Conservation (phyloP, 495 filamentous ascomycete species). For the Neurospora sp. region DNA sequence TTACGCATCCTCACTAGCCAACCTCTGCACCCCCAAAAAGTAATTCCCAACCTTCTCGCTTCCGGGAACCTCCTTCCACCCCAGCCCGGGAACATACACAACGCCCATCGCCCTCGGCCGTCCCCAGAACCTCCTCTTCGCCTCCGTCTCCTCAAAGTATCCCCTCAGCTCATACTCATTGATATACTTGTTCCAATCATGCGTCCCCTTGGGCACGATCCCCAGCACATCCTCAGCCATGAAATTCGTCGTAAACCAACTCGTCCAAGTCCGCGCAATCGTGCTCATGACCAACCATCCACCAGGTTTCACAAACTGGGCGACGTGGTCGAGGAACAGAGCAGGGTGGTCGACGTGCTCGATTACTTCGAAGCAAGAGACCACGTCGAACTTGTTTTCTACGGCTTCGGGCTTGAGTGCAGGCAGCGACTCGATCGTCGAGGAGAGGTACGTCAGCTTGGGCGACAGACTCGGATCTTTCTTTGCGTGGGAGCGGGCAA, state of each 20-base stretch:
- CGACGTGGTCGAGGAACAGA: constrained; percentile 56
- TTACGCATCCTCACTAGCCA: neutral
- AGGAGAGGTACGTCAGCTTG: constrained; percentile 60
- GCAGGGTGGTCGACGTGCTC: constrained; percentile 74
- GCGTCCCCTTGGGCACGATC: constrained; percentile 84
- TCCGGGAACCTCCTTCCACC: constrained; percentile 77
- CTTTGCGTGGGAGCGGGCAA: constrained; percentile 65
- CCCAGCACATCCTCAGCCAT: constrained; percentile 81
- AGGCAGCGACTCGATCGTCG: constrained; percentile 57
- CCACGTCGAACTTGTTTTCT: constrained; percentile 51
- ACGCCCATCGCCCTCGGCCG: constrained; percentile 63
- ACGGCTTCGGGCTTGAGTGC: constrained; percentile 23
- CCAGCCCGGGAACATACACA: constrained; percentile 79
- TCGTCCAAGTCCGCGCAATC: constrained; percentile 77
- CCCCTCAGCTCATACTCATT: constrained; percentile 69
- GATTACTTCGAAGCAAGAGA: constrained; percentile 87
- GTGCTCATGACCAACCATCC: constrained; percentile 89
- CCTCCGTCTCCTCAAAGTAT: constrained; percentile 44
- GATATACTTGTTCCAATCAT: constrained; percentile 93
- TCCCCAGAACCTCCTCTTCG: constrained; percentile 25
- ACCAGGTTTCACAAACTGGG: constrained; percentile 71
- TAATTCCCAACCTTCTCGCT: constrained; percentile 92
- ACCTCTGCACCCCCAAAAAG: constrained; percentile 76
- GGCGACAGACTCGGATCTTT: constrained; percentile 51
- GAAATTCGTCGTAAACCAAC: constrained; percentile 84